Evolutionary conservation across 768 basidiomycete genomes (phyloP).

Genomic region (Boletus rubescentipes): DNA sequence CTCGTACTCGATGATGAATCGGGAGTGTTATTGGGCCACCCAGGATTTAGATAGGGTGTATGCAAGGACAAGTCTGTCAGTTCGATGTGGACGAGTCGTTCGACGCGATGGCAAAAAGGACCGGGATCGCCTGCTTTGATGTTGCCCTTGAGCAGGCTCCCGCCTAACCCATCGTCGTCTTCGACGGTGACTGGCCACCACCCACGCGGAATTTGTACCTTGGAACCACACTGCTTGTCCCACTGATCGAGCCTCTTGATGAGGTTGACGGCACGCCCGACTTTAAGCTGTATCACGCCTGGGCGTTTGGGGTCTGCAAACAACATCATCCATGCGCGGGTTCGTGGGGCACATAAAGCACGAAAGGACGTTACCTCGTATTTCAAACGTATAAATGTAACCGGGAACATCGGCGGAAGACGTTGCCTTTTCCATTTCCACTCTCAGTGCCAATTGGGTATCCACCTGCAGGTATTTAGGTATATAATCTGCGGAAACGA

Average conservation of each 20-base stretch:
- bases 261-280: conserved; percentile 75
- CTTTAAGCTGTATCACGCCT: conserved; percentile 64
- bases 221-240: conserved; percentile 79
- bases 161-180: conserved; percentile 34
- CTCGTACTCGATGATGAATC: conserved; percentile 5
- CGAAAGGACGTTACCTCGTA: conserved; percentile 51
- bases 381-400: conserved; percentile 82
- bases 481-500: conserved; percentile 56
- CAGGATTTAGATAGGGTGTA: conserved; percentile 56
- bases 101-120: conserved; percentile 70
- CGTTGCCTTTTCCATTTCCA: conserved; percentile 53
- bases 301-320: conserved; percentile 32
- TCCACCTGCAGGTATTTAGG: conserved; percentile 59
- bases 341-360: neutral
- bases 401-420: conserved; percentile 63
- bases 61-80: conserved; percentile 65
- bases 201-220: conserved; percentile 69
- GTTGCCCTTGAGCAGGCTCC: conserved; percentile 62
- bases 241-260: conserved; percentile 74
- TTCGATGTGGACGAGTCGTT: conserved; percentile 79
- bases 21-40: conserved; percentile 41
- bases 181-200: conserved; percentile 65
- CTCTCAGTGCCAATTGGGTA: conserved; percentile 56
- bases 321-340: conserved; percentile 6
- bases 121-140: conserved; percentile 62